Percentiles rank a stretch among this genome's conserved stretches.
phyloP scores from a whole-genome alignment of 2,329 filamentous ascomycete genomes.

The Colletotrichum euphorbiae region DNA sequence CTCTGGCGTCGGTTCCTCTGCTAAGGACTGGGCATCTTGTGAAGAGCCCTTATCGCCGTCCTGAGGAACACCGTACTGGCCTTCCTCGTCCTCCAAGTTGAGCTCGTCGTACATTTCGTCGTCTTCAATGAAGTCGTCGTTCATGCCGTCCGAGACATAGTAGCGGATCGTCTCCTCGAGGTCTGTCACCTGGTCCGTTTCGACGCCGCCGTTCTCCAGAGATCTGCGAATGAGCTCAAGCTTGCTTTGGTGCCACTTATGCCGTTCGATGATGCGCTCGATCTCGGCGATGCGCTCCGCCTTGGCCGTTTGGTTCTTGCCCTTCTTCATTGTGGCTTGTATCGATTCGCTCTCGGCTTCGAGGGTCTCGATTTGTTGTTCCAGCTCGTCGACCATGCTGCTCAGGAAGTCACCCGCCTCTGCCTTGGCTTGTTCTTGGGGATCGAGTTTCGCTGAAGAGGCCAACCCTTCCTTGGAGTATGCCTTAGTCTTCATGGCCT shows the following conservation, averaged over 20 bases:
- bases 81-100: conserved; percentile 92
- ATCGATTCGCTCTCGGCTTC: conserved; percentile 91
- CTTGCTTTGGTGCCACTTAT: conserved; percentile 97
- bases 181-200: conserved; percentile 86
- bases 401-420: conserved; percentile 89
- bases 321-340: conserved; percentile 92
- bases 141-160: conserved; percentile 91
- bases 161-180: conserved; percentile 94
- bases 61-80: conserved; percentile 80
- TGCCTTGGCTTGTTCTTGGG: conserved; percentile 95
- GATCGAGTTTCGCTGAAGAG: conserved; percentile 91
- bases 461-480: conserved; percentile 98
- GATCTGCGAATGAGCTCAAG: conserved; percentile 90
- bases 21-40: conserved; percentile 92
- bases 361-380: conserved; percentile 90
- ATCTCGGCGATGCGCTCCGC: conserved; percentile 90
- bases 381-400: conserved; percentile 89
- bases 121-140: conserved; percentile 91
- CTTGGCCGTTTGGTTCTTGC: conserved; percentile 86
- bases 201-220: conserved; percentile 91
- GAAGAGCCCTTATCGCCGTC: conserved; percentile 93
- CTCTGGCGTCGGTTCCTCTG: conserved; percentile 79
- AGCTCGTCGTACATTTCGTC: conserved; percentile 96
- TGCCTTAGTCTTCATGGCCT: conserved; percentile 99
- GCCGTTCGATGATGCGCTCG: conserved; percentile 84